Conservation (phyloP, 2,329 filamentous ascomycete genomes). For the Penicillium janthinellum region DNA sequence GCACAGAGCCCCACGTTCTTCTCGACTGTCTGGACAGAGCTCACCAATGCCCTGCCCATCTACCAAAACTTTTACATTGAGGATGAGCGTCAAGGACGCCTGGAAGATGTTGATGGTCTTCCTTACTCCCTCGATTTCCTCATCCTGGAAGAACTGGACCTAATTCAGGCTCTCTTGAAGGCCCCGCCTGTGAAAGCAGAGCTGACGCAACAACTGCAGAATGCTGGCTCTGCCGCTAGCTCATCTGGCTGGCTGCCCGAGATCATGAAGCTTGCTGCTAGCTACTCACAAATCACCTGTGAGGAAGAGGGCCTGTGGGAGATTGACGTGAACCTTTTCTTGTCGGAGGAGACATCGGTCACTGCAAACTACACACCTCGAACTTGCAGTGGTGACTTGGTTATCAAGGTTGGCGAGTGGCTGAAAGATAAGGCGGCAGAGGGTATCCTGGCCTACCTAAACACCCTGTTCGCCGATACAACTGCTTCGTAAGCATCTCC, state of each 20-base stretch:
- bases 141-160: slow-evolving; percentile 90
- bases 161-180: slow-evolving; percentile 86
- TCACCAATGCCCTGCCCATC: slow-evolving; percentile 69
- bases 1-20: slow-evolving; percentile 83
- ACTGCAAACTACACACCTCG: slow-evolving; percentile 95
- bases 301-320: slow-evolving; percentile 97
- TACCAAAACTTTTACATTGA: slow-evolving; percentile 86
- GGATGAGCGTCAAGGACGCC: slow-evolving; percentile 78
- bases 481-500: slow-evolving; percentile 36
- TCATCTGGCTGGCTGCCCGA: slow-evolving; percentile 80
- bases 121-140: slow-evolving; percentile 94
- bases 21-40: slow-evolving; percentile 84
- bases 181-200: slow-evolving; percentile 87
- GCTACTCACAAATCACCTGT: slow-evolving; percentile 84
- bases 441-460: slow-evolving; percentile 75
- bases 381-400: slow-evolving; percentile 85
- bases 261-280: slow-evolving; percentile 80
- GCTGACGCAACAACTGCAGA: slow-evolving; percentile 74
- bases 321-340: slow-evolving; percentile 91
- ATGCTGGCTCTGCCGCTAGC: slow-evolving; percentile 60
- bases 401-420: slow-evolving; percentile 94
- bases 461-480: slow-evolving; percentile 65
- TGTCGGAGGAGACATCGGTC: slow-evolving; percentile 92
- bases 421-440: slow-evolving; percentile 74
- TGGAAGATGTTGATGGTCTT: slow-evolving; percentile 88